Evolutionary conservation across 305 asterid species (phyloP).

Genomic region (Caryopteris hybrid): DNA sequence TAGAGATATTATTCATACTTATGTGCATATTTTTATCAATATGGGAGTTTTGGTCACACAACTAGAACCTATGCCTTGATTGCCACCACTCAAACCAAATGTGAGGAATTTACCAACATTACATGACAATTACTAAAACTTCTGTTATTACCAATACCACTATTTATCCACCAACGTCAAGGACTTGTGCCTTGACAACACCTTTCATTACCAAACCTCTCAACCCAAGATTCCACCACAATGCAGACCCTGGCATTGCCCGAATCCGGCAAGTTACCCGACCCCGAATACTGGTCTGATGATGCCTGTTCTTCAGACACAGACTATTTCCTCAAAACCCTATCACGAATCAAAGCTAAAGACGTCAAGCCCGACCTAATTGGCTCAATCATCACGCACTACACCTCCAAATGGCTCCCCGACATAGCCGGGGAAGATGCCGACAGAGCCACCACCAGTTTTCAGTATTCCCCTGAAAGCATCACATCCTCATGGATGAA

Average conservation of each 20-base stretch:
- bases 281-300: conserved; percentile 17
- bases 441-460: neutral
- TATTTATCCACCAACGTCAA: no score
- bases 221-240: conserved; percentile 5
- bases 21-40: no score
- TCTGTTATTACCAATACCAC: no score
- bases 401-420: conserved; percentile 77
- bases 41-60: no score
- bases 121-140: no score
- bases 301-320: conserved; percentile 55
- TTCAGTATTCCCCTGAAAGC: conserved; percentile 49
- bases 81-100: no score
- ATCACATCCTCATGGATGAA: conserved; percentile 51
- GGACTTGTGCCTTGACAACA: no score
- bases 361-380: conserved; percentile 63
- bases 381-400: conserved; percentile 68
- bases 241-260: conserved; percentile 33
- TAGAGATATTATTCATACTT: no score
- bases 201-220: no score
- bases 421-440: conserved; percentile 29
- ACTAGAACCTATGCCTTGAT: no score
- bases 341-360: conserved; percentile 46
- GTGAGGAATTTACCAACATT: no score
- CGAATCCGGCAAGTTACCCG: conserved; percentile 32
- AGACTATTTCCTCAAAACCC: conserved; percentile 63